Evolutionary conservation across 805 yeast species (phyloP).

Genomic region (Sugiyamaella valdiviana): DNA sequence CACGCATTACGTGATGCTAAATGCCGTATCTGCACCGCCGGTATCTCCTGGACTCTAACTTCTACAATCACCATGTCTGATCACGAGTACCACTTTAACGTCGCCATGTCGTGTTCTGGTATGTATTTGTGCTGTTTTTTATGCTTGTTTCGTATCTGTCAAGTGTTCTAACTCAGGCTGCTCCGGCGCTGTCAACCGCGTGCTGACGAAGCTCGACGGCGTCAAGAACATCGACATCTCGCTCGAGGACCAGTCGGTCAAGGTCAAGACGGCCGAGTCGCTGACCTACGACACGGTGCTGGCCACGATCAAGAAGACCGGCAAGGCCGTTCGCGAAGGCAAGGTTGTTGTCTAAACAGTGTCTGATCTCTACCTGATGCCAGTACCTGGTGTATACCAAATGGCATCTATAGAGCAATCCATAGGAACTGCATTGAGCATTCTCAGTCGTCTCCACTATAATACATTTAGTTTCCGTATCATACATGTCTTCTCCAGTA

Average conservation of each 20-base stretch:
- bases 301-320: constrained; percentile 79
- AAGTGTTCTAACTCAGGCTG: constrained; percentile 45
- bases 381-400: neutral
- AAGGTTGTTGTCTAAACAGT: constrained; percentile 39
- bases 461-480: no score
- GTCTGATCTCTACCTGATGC: neutral
- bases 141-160: neutral
- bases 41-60: no score
- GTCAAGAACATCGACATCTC: constrained; percentile 69
- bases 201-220: constrained; percentile 62
- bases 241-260: constrained; percentile 74
- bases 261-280: constrained; percentile 52
- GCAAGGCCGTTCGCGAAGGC: constrained; percentile 73
- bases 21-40: no score
- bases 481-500: neutral
- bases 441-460: no score
- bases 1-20: no score
- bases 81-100: constrained; percentile 72
- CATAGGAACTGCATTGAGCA: neutral
- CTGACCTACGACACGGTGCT: constrained; percentile 73
- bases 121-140: constrained; percentile 18
- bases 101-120: constrained; percentile 76
- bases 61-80: constrained; percentile 15
- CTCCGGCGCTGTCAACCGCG: constrained; percentile 79
- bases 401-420: neutral